These are phyloP conservation scores for Hyparrhenia diplandra DNA, from an alignment of 176 grass and related monocot species.

Conservation along the genomic window DNA sequence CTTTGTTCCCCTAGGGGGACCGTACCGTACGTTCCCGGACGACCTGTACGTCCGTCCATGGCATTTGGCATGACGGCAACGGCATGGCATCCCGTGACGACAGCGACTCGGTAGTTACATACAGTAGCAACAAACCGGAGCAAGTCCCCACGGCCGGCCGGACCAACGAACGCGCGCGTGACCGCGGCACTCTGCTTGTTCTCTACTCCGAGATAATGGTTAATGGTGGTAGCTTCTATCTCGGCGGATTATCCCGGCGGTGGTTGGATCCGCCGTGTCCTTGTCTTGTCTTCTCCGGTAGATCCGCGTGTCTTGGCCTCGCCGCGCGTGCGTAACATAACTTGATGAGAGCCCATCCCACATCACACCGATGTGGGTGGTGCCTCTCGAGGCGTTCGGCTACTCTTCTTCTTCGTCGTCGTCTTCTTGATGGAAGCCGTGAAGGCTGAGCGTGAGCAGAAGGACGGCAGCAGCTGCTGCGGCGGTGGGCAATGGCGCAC, in stretches of 20 bases:
- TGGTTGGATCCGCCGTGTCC: slow-evolving; percentile 28
- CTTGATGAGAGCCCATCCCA: slow-evolving; percentile 22
- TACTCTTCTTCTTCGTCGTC: neutral
- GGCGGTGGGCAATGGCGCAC: neutral
- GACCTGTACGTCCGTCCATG: slow-evolving; percentile 33
- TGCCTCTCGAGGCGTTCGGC: slow-evolving; percentile 19
- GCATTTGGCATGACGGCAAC: slow-evolving; percentile 6
- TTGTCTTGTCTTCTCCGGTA: slow-evolving; percentile 13
- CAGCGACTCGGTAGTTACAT: slow-evolving; percentile 24
- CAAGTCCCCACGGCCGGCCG: too few relatives aligned
- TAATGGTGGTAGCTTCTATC: neutral
- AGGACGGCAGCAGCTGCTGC: neutral
- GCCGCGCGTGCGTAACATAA: neutral
- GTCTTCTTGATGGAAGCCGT: slow-evolving; percentile 33
- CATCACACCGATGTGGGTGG: slow-evolving; percentile 44
- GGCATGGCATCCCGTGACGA: slow-evolving; percentile 36
- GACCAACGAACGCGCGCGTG: neutral
- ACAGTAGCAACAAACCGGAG: slow-evolving; percentile 30
- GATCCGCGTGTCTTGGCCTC: too few relatives aligned
- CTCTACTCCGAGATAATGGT: neutral
- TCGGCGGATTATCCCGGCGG: slow-evolving; percentile 1
- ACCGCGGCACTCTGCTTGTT: neutral
- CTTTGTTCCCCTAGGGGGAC: neutral
- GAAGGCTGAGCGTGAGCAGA: slow-evolving; percentile 8
- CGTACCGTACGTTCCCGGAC: neutral